Conservation (phyloP, 192 early-diverging fungal species). For the Geosiphon pyriformis region DNA sequence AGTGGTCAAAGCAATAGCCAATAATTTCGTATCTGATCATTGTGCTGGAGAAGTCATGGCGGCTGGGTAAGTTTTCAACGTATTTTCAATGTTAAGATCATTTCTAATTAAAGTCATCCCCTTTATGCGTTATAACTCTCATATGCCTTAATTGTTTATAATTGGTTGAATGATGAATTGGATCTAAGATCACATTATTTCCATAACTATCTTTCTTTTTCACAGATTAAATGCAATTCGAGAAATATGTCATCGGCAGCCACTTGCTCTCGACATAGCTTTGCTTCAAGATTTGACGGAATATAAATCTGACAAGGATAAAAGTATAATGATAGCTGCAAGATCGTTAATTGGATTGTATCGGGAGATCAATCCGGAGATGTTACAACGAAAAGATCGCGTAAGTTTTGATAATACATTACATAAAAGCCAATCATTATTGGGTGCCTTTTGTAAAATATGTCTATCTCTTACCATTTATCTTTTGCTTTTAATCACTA, state of each 20-base stretch:
- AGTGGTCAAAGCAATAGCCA: conserved; percentile 85
- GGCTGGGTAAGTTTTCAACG: conserved; percentile 66
- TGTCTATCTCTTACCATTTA: not conserved
- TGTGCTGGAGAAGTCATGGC: conserved; percentile 89
- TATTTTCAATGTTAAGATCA: too few relatives aligned
- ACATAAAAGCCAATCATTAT: not conserved
- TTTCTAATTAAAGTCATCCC: too few relatives aligned
- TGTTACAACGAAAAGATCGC: conserved; percentile 89
- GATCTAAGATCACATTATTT: not conserved
- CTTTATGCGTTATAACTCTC: too few relatives aligned
- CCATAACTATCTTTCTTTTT: not conserved
- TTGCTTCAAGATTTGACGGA: conserved; percentile 85
- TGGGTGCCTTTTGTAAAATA: too few relatives aligned
- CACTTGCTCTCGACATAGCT: conserved; percentile 82
- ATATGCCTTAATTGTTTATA: too few relatives aligned
- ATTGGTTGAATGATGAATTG: not conserved
- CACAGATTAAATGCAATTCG: conserved; percentile 64
- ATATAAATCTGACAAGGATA: conserved; percentile 90
- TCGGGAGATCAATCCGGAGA: conserved; percentile 91
- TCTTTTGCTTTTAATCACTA: not conserved
- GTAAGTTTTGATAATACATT: conserved; percentile 1
- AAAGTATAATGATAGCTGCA: conserved; percentile 91
- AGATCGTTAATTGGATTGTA: conserved; percentile 87
- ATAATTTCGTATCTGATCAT: conserved; percentile 95
- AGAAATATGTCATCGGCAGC: conserved; percentile 81